Conservation (phyloP, 352 stramenopile genomes). For the Pythium plurisporium region DNA sequence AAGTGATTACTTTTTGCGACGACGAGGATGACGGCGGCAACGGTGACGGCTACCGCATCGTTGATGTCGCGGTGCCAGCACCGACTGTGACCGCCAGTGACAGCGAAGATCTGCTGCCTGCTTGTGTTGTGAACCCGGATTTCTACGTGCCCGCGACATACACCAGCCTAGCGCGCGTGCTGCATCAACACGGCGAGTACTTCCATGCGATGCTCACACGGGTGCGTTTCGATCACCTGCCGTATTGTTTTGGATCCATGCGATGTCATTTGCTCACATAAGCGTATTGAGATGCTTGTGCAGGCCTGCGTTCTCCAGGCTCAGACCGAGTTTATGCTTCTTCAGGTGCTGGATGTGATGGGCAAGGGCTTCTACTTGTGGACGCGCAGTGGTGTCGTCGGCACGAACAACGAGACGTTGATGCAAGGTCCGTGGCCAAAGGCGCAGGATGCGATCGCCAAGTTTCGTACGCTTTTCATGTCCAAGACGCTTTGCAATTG, state of each 20-base stretch:
- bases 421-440: constrained; percentile 34
- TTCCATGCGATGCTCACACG: constrained; percentile 65
- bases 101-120: background rate
- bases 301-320: constrained; percentile 55
- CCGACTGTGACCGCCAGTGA: background rate
- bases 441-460: constrained; percentile 31
- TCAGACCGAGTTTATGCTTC: constrained; percentile 60
- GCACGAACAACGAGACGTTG: constrained; percentile 37
- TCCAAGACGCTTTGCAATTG: constrained; percentile 50
- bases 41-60: background rate
- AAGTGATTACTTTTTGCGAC: constrained; percentile 13
- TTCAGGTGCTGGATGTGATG: constrained; percentile 48
- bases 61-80: background rate
- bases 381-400: constrained; percentile 41
- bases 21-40: constrained; percentile 5
- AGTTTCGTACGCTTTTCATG: constrained; percentile 48
- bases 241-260: background rate
- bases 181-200: constrained; percentile 32
- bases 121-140: constrained; percentile 28
- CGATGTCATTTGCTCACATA: too few species aligned
- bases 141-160: constrained; percentile 44
- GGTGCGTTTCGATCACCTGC: too few species aligned
- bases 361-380: constrained; percentile 50
- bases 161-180: constrained; percentile 32
- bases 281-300: too few species aligned